Evolutionary conservation across 2,329 filamentous ascomycete species (phyloP).

Genomic region (Fusarium nygamai): DNA sequence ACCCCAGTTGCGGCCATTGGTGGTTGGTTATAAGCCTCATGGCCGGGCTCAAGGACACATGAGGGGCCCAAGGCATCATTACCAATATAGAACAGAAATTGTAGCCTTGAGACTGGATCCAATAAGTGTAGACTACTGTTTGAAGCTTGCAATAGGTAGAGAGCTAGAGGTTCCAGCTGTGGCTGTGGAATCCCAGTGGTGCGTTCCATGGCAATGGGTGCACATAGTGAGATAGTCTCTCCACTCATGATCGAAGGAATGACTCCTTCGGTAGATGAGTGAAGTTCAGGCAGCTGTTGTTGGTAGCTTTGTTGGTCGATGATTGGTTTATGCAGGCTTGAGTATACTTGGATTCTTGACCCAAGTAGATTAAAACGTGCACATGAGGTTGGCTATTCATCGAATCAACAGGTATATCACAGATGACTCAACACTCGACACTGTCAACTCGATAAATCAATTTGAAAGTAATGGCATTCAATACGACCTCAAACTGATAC

Average conservation of each 20-base stretch:
- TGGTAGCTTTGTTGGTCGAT: neutral
- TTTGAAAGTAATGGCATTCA: neutral
- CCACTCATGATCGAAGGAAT: slow-evolving; percentile 13
- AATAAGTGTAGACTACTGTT: neutral
- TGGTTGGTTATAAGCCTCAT: slow-evolving; percentile 35
- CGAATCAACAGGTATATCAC: neutral
- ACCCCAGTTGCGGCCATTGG: slow-evolving; percentile 32
- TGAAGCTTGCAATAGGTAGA: neutral
- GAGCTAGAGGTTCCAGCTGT: slow-evolving; percentile 14
- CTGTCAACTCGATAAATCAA: neutral
- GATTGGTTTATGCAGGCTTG: neutral
- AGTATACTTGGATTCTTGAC: neutral
- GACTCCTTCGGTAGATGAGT: slow-evolving; percentile 18
- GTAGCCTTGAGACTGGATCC: neutral
- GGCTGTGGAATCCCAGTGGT: slow-evolving; percentile 32
- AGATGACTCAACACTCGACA: neutral
- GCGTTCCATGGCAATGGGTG: slow-evolving; percentile 1
- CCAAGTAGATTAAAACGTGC: neutral
- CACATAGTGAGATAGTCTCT: neutral
- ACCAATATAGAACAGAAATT: neutral
- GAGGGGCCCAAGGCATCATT: slow-evolving; percentile 32
- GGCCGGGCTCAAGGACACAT: slow-evolving; percentile 20
- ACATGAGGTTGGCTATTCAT: neutral
- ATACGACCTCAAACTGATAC: neutral
- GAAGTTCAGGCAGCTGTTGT: slow-evolving; percentile 2